Conservation (phyloP, 768 basidiomycete species). For the Chiua virens region DNA sequence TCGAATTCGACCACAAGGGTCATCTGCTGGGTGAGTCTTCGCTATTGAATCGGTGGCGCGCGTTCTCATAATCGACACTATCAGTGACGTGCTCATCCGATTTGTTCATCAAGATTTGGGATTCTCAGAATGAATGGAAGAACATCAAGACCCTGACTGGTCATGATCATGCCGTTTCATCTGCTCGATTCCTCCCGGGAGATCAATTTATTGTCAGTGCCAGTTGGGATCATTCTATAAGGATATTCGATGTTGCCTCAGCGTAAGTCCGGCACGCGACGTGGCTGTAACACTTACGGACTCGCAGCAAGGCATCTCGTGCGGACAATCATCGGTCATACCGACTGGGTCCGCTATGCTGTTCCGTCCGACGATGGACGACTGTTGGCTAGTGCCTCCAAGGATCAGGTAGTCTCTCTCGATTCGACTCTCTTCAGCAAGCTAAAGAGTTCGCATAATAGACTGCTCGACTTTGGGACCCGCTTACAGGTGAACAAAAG, state of each 20-base stretch:
- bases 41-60: not conserved
- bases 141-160: constrained; percentile 84
- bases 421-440: not conserved
- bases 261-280: constrained; percentile 52
- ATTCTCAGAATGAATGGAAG: constrained; percentile 86
- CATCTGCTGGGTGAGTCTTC: constrained; percentile 63
- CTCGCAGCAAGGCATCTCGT: constrained; percentile 57
- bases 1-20: constrained; percentile 87
- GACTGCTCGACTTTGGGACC: constrained; percentile 80
- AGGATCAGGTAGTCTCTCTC: constrained; percentile 68
- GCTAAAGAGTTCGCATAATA: constrained; percentile 27
- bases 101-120: constrained; percentile 91
- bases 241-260: constrained; percentile 83
- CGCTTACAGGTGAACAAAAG: constrained; percentile 71
- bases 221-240: constrained; percentile 83
- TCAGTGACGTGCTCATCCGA: constrained; percentile 72
- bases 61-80: constrained; percentile 2
- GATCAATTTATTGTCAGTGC: constrained; percentile 84
- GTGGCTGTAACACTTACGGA: constrained; percentile 8
- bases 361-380: constrained; percentile 70
- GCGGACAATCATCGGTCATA: constrained; percentile 73
- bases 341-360: constrained; percentile 81
- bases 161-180: constrained; percentile 90
- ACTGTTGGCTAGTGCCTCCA: constrained; percentile 77
- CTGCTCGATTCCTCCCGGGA: constrained; percentile 80